A percentile compares a stretch with the other conserved stretches of the same genome.
These are phyloP conservation scores for Mycena metata DNA, from an alignment of 768 basidiomycete species.

Conservation along the genomic window DNA sequence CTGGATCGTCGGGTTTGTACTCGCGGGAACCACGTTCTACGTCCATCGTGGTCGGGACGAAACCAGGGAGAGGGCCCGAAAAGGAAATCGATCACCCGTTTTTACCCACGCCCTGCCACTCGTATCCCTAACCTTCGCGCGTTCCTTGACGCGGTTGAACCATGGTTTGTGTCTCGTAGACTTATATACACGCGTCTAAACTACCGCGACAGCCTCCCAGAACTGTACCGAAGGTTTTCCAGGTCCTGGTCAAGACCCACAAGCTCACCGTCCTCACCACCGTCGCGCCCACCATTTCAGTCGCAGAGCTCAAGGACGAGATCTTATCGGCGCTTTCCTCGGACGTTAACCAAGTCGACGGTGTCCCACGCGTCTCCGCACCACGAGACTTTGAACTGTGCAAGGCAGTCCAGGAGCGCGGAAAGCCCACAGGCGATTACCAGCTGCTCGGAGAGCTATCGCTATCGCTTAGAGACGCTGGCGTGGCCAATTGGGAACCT, in stretches of 20 bases:
- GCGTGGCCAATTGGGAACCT: constrained; percentile 74
- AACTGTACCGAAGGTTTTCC: constrained; percentile 71
- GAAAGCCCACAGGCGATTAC: constrained; percentile 64
- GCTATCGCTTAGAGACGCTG: constrained; percentile 60
- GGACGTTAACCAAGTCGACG: constrained; percentile 43
- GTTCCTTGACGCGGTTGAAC: background rate
- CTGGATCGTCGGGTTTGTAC: constrained; percentile 41
- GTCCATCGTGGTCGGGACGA: constrained; percentile 12
- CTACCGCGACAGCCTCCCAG: constrained; percentile 60
- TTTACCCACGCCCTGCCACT: background rate
- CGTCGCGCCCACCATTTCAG: constrained; percentile 64
- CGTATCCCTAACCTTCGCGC: too few relatives aligned
- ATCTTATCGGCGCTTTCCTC: constrained; percentile 72
- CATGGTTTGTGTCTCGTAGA: background rate
- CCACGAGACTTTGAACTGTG: constrained; percentile 76
- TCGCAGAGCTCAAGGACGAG: constrained; percentile 73
- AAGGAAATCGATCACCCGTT: too few relatives aligned
- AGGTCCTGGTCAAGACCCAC: constrained; percentile 80
- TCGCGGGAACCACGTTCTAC: constrained; percentile 28
- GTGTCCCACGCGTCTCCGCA: constrained; percentile 49
- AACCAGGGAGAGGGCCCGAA: background rate
- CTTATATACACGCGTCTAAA: constrained; percentile 15
- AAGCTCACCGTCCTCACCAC: constrained; percentile 76
- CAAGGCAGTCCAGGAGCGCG: constrained; percentile 64
- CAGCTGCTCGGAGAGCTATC: constrained; percentile 62